phyloP scores from a whole-genome alignment of 208 protist species.

The Crithidia acanthocephali region DNA sequence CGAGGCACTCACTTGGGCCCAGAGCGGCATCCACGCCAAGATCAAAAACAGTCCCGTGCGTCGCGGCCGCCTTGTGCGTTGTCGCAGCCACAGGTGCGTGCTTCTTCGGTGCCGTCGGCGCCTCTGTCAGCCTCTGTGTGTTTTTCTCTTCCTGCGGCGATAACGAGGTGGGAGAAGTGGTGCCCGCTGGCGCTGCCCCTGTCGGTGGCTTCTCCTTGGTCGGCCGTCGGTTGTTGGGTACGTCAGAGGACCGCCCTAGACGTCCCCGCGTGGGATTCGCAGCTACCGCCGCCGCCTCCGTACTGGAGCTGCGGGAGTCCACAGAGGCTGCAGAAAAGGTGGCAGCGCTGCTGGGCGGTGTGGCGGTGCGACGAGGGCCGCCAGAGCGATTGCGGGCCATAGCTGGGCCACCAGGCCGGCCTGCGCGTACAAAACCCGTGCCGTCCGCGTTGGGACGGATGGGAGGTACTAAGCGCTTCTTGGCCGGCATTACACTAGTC shows the following conservation, averaged over 20 bases:
- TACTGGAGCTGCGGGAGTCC: neutral
- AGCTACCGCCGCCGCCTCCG: neutral
- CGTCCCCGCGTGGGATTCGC: neutral
- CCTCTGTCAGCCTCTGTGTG: neutral
- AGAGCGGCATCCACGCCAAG: slow-evolving; percentile 8
- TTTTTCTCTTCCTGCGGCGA: neutral
- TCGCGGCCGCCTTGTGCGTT: neutral
- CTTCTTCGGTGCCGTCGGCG: too few relatives aligned
- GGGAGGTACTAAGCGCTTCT: slow-evolving; percentile 37
- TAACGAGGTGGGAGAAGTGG: neutral
- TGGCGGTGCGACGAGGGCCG: slow-evolving; percentile 1
- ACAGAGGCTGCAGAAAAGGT: neutral
- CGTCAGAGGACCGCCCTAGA: neutral
- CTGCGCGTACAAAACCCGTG: slow-evolving; percentile 33
- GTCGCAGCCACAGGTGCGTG: too few relatives aligned
- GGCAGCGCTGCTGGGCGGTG: neutral
- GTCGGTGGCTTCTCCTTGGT: neutral
- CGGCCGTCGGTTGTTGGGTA: neutral
- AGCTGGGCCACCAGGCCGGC: slow-evolving; percentile 2
- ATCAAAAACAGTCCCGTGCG: neutral
- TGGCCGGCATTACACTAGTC: slow-evolving; percentile 29
- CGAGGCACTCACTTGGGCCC: slow-evolving; percentile 27
- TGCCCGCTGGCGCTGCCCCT: neutral
- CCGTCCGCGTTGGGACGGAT: slow-evolving; percentile 47
- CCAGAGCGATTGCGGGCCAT: slow-evolving; percentile 10